A percentile compares a stretch with the other conserved stretches of the same genome.
phyloP scores from a whole-genome alignment of 1,284 basidiomycete species.

The Cryptococcus amylolentus region DNA sequence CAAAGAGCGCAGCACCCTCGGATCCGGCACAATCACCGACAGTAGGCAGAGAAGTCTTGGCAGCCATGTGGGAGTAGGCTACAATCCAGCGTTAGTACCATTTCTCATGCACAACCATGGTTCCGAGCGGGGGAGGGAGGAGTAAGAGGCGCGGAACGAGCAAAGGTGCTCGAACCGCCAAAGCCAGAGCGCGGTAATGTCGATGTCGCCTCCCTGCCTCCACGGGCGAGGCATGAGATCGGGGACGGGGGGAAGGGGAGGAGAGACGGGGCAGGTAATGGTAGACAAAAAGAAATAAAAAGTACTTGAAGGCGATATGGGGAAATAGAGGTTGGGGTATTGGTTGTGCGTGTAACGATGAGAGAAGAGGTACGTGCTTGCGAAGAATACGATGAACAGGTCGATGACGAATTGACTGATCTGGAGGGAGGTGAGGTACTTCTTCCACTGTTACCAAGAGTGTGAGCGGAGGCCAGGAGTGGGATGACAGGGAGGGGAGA shows the following conservation, averaged over 20 bases:
- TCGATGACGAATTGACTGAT: constrained; percentile 94
- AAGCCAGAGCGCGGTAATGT: too few relatives aligned
- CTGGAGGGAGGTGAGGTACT: constrained; percentile 91
- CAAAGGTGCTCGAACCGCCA: background rate
- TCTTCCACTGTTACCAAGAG: constrained; percentile 33
- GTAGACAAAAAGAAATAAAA: constrained; percentile 15
- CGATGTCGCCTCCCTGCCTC: background rate
- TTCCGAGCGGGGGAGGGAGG: constrained; percentile 2
- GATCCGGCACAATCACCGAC: constrained; percentile 81
- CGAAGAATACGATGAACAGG: constrained; percentile 84
- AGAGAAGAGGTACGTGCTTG: constrained; percentile 62
- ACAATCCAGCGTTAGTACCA: constrained; percentile 8
- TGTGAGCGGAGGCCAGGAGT: background rate
- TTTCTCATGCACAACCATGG: constrained; percentile 16
- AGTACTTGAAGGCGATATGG: constrained; percentile 50
- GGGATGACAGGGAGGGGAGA: constrained; percentile 1
- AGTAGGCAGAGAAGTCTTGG: constrained; percentile 66
- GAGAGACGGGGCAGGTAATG: background rate
- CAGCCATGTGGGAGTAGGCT: constrained; percentile 78
- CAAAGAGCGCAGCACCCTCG: constrained; percentile 82
- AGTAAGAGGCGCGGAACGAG: background rate
- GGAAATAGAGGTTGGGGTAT: constrained; percentile 58
- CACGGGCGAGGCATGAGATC: background rate
- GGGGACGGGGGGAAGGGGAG: background rate
- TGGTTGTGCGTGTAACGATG: constrained; percentile 60